Base-by-base conservation (phyloP, 2,329 filamentous ascomycete genomes). In the Raffaelea arxii region DNA sequence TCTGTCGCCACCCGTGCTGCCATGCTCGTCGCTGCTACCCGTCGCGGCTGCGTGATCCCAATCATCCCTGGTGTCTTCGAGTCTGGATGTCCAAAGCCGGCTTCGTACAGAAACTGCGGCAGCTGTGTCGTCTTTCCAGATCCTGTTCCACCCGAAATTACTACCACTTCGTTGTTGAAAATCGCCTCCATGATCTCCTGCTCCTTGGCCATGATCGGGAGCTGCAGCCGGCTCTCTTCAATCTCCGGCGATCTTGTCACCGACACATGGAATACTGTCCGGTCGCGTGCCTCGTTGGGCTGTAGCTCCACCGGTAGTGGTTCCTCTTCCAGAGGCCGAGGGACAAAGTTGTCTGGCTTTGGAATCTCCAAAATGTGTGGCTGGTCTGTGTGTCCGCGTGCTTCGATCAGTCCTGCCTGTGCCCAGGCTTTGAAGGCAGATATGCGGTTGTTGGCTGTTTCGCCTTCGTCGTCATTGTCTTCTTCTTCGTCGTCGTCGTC, bases 131-230 rank as follows among this genome's bases (percentile, higher is more conserved):
- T 98, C 65, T 98, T 98, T 62, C 92, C 92, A 52, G 89, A 96
- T 64, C 92, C 92, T 27, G 94, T 98, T 14, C 89, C 84, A 64
- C 92, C 92, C 67, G 91, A 96, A 7, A 98, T 80, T 11, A 98
- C 84, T 1, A 96, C 86, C 4, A 88, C 81, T 44, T 91, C 78
- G 61, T 96, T 85, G 60, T 91, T 91, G 64, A 96, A 84, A 42
- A 98, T 88, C 1, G 90, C 89, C 65, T 98, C 92, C 90, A 98
- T 97, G 25, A 98, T 90, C 58, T 84, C 89, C 60, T 98, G 92
- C 63, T 98, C 92, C 62, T 97, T 90, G 2, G 86, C 86, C 2
- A 97, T 88, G 1, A 98, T 86, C 0, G 92, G 92, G 16, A 98
- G 73, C 47, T 85, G 79, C 41, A 94, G 64, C 12, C 92, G 80